Evolutionary conservation across 805 yeast species (phyloP), one percentile per base, ranked within the genome.

Genomic region (Sugiyamaella americana): DNA sequence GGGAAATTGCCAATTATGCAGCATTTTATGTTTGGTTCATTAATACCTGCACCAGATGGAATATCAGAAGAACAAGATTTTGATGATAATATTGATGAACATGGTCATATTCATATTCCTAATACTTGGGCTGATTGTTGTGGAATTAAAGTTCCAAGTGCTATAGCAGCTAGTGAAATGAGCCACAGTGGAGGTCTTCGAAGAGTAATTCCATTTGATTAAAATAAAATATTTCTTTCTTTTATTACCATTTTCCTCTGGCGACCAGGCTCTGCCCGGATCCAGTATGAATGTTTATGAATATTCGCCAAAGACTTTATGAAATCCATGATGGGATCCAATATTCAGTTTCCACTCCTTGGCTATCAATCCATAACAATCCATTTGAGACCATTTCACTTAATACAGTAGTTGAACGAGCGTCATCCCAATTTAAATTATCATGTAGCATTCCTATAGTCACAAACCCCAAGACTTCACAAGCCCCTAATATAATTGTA

Each of bases 81-180:
- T 5, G 56, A 54, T n/a, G 54, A 49, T 2, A 53, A 55, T 5
- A 40, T 66, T 10, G 62, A 60, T 20, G 69, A 65, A 24, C 41
- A 38, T 23, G 41, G 26, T 21, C 71, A 73, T 53, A 67, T 65
- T 5, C 76, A 72, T 48, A 61, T 58, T 20, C 75, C 71, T 42
- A 61, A 58, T 37, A 80, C 86, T 2, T 93, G 96, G 95, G 98
- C 96, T 5, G 98, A 93, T 62, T 93, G 98, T 60, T 93, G 98
- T 69, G 98, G 98, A 5, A 93, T 93, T 43, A 86, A 87, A 60
- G 76, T 93, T 1, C 98, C 98, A 0, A 87, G 96, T 66, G 96
- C 97, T 0, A 78, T 88, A 47, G 98, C 96, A 0, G 98, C 96
- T 0, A 75, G 81, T 20, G 57, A 53, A 29, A 52, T 47, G 48